Conservation (phyloP, 2,329 filamentous ascomycete species). For the Bertia moriformis region DNA sequence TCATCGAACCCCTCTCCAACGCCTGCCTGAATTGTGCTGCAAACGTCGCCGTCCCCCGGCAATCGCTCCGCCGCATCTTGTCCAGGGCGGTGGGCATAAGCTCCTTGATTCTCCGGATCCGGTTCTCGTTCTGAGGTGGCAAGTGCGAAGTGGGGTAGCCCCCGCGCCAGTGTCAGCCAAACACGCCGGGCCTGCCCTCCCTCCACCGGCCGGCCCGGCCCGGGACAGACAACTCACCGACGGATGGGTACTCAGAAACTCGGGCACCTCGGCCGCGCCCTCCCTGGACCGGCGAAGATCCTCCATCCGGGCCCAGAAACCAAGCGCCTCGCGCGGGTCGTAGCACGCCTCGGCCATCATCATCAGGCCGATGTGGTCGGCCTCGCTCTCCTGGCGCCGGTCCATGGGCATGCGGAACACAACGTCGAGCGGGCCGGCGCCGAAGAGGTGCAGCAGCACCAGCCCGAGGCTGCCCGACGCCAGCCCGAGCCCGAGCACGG, state of each 20-base stretch:
- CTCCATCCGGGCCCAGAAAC: slow-evolving; percentile 57
- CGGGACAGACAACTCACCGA: slow-evolving; percentile 31
- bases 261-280: slow-evolving; percentile 36
- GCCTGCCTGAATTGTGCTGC: no score
- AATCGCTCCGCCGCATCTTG: no score
- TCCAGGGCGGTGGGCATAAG: no score
- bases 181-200: no score
- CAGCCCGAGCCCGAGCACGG: slow-evolving; percentile 30
- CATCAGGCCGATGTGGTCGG: slow-evolving; percentile 68
- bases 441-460: slow-evolving; percentile 22
- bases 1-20: no score
- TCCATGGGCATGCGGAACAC: slow-evolving; percentile 56
- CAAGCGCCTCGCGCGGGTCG: slow-evolving; percentile 50
- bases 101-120: no score
- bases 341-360: slow-evolving; percentile 75
- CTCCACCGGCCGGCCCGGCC: no score
- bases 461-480: slow-evolving; percentile 25
- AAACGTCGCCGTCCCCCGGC: no score
- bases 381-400: slow-evolving; percentile 60
- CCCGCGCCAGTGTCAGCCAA: no score
- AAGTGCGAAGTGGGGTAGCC: no score
- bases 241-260: slow-evolving; percentile 66
- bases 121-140: no score
- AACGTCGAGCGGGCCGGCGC: slow-evolving; percentile 38
- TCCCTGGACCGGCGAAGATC: slow-evolving; percentile 21